Percentiles rank a stretch among this genome's conserved stretches.
Conservation (phyloP, 2,329 filamentous ascomycete genomes). For the Neonectria neomacrospora region DNA sequence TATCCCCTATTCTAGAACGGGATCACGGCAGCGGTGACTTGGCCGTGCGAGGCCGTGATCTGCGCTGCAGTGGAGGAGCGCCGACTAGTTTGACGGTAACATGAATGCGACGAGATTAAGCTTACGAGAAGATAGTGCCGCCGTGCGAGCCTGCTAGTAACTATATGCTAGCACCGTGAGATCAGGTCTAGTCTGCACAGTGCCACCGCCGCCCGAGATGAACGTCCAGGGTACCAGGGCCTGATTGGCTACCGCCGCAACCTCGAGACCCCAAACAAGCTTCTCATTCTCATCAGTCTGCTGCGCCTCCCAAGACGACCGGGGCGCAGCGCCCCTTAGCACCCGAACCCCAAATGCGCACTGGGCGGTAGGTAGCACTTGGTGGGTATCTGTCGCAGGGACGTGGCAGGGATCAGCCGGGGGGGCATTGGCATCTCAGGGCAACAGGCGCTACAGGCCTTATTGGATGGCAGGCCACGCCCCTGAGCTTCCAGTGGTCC, state of each 20-base stretch:
- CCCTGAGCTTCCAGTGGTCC: constrained; percentile 14
- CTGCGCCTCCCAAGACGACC: constrained; percentile 36
- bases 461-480: constrained; percentile 11
- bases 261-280: constrained; percentile 39
- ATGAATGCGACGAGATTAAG: not conserved
- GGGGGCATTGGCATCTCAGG: not conserved
- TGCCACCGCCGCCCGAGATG: constrained; percentile 44
- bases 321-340: constrained; percentile 14
- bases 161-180: constrained; percentile 24
- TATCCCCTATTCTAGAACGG: constrained; percentile 39
- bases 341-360: not conserved
- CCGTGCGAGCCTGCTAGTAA: constrained; percentile 1
- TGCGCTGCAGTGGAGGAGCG: not conserved
- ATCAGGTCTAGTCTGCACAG: constrained; percentile 33
- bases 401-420: constrained; percentile 6
- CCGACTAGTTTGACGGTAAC: constrained; percentile 25
- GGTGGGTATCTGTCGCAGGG: constrained; percentile 2
- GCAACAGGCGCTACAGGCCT: constrained; percentile 9
- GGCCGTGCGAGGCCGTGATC: constrained; percentile 31
- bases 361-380: constrained; percentile 5
- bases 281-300: constrained; percentile 40
- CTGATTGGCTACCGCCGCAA: constrained; percentile 37
- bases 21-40: constrained; percentile 16
- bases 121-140: not conserved
- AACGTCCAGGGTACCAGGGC: constrained; percentile 27